Percentiles rank a stretch among this genome's conserved stretches.
These are phyloP conservation scores for Eucalyptus pauciflora DNA, from an alignment of 345 rosid genomes.

Conservation along the genomic window DNA sequence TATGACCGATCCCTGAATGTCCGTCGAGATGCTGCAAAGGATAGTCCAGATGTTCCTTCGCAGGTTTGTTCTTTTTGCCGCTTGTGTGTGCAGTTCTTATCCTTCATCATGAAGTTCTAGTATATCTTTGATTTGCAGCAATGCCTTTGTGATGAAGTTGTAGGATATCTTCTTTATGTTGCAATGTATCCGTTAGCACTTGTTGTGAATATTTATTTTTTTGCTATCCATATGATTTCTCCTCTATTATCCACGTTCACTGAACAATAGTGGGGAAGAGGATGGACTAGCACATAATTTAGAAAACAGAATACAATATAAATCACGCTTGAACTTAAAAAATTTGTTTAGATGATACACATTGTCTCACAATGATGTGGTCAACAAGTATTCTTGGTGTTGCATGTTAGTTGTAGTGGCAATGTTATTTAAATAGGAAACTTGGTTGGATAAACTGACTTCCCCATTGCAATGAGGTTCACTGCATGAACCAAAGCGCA, in stretches of 20 bases:
- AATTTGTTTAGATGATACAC: neutral
- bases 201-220: neutral
- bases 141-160: neutral
- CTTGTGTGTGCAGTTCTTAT: neutral
- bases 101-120: neutral
- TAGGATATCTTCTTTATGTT: neutral
- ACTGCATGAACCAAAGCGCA: neutral
- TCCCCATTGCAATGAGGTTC: neutral
- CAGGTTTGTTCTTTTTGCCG: constrained; percentile 36
- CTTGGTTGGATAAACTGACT: neutral
- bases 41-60: constrained; percentile 45
- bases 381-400: neutral
- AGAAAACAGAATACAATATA: neutral
- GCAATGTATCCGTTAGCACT: neutral
- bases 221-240: neutral
- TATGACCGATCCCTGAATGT: constrained; percentile 65
- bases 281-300: neutral
- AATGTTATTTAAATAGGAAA: neutral
- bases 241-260: neutral
- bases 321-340: neutral
- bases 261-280: neutral
- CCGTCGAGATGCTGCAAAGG: constrained; percentile 65
- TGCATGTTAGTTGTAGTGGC: neutral
- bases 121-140: neutral
- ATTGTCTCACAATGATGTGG: neutral